Evolutionary conservation across 2,329 filamentous ascomycete species (phyloP), one percentile per base, ranked within the genome.

Genomic region (Trichoderma sp.): DNA sequence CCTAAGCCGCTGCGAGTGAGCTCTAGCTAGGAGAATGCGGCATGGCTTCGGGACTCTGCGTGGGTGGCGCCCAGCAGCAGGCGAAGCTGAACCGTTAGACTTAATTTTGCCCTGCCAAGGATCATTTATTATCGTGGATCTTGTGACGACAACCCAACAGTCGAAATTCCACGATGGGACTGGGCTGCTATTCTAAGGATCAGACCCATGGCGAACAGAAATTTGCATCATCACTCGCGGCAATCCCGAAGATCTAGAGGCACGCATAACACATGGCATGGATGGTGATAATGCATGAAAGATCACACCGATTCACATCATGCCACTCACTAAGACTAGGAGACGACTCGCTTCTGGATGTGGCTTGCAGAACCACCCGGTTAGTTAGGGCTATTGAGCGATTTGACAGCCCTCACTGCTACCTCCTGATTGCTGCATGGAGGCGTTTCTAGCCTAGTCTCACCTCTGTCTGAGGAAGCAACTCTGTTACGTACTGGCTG

Each of bases 51-150:
- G 59, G n/a, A 35, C 27, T 33, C 69, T 29, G 21, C 29, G 33
- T 16, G 27, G 21, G 69, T 72, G 69, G 69, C 69, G 68, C 68
- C 31, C 38, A 27, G 59, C 24, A 27, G 9, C 38, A 35, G 50
- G 41, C 59, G n/a, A 29, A 72, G 68, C 68, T 71, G 68, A 71
- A 31, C 35, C 21, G 67, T 71, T 56, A 21, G 50, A 60, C 33
- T 45, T 24, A 24, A 63, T 45, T 63, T 41, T 62, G 68, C 45
- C 18, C 27, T 72, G 56, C n/a, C 68, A 45, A 50, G 68, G 68
- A 24, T 50, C 24, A 29, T 50, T 41, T 21, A 24, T 29, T 38
- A 24, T 59, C 24, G 27, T 33, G 27, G 41, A 41, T 62, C 33
- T 35, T 64, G 27, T 63, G 59, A 41, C 53, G n/a, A 72, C 35